Percentiles rank a stretch among this genome's conserved stretches.
These are phyloP conservation scores for Thelonectria rubi DNA, from an alignment of 2,329 filamentous ascomycete species.

Conservation along the genomic window DNA sequence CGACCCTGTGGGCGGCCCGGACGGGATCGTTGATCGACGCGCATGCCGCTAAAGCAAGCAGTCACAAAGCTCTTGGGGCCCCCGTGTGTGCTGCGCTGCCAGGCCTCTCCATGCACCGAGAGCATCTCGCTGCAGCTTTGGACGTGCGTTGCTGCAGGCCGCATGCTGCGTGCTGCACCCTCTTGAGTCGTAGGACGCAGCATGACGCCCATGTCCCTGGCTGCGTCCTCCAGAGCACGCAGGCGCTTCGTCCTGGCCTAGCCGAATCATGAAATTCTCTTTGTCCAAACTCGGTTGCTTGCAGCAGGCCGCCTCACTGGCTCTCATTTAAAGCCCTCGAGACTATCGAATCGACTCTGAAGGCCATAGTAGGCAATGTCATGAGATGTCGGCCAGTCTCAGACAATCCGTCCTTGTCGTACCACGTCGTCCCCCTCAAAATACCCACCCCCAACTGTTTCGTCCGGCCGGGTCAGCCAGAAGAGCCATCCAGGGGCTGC, in stretches of 20 bases:
- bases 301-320: constrained; percentile 8
- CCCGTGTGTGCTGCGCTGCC: constrained; percentile 15
- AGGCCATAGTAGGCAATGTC: background rate
- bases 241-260: constrained; percentile 5
- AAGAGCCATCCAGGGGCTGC: background rate
- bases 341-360: background rate
- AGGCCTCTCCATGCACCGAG: constrained; percentile 1
- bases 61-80: constrained; percentile 20
- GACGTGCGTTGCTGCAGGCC: background rate
- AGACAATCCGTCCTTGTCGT: background rate
- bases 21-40: constrained; percentile 41
- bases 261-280: constrained; percentile 6
- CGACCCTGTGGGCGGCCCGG: constrained; percentile 37
- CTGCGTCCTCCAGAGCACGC: constrained; percentile 1
- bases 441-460: background rate
- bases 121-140: background rate
- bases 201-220: constrained; percentile 19
- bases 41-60: constrained; percentile 28
- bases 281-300: constrained; percentile 12
- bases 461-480: background rate
- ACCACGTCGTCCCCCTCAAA: background rate
- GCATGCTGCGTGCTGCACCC: background rate
- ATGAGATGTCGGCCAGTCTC: background rate
- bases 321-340: background rate
- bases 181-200: constrained; percentile 1